Evolutionary conservation across 1,139 yeast species (phyloP).

Genomic region (Geotrichum cucujoidarum): DNA sequence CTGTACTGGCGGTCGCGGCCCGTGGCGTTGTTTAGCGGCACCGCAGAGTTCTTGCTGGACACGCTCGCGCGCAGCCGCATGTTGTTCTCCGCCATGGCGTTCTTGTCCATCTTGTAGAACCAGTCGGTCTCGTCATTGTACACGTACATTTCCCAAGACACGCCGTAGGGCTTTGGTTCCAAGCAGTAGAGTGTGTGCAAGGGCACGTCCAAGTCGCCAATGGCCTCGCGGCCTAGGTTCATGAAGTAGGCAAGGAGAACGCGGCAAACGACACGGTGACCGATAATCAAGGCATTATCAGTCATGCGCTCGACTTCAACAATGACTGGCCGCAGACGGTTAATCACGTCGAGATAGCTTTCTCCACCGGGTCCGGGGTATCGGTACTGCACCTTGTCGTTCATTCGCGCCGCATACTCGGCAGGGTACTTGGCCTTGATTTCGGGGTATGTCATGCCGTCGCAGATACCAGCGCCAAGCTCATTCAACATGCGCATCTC

Average conservation of each 20-base stretch:
- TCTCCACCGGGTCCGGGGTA: conserved; percentile 98
- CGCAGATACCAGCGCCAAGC: conserved; percentile 86
- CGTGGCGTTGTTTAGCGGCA: background rate
- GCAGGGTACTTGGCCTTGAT: conserved; percentile 66
- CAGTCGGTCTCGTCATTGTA: conserved; percentile 74
- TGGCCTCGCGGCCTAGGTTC: conserved; percentile 74
- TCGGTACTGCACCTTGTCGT: conserved; percentile 73
- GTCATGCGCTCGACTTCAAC: conserved; percentile 90
- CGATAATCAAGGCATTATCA: conserved; percentile 74
- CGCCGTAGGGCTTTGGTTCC: conserved; percentile 93
- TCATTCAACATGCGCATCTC: conserved; percentile 93
- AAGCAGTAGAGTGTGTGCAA: conserved; percentile 82
- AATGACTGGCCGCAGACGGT: conserved; percentile 81
- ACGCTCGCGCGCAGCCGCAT: too few species aligned
- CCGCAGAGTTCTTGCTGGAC: background rate
- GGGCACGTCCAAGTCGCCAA: conserved; percentile 90
- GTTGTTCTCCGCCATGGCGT: conserved; percentile 20
- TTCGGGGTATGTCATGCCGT: conserved; percentile 85
- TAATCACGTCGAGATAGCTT: conserved; percentile 86
- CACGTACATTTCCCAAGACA: conserved; percentile 84
- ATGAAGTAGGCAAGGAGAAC: conserved; percentile 83
- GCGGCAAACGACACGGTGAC: conserved; percentile 88
- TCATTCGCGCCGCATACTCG: conserved; percentile 71
- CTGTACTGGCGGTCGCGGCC: conserved; percentile 18
- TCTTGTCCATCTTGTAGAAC: conserved; percentile 60